Percentiles rank a stretch among this genome's conserved stretches.
phyloP scores from a whole-genome alignment of 441 rosid species.

The Croton setiger region DNA sequence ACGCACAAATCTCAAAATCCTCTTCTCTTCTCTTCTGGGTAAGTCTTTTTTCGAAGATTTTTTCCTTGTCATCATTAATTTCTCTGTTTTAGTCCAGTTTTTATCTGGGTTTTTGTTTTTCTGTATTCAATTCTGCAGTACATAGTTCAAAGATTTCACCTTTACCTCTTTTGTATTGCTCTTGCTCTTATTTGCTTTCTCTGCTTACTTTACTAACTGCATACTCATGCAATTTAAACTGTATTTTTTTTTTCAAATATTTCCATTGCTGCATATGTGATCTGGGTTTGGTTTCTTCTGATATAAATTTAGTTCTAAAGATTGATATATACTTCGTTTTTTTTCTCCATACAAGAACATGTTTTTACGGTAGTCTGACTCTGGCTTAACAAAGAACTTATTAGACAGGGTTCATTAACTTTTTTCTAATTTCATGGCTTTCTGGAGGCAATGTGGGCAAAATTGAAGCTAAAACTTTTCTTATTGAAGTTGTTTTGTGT shows the following conservation, averaged over 20 bases:
- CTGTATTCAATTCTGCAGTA: not conserved
- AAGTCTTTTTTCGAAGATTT: not conserved
- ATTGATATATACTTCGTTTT: not conserved
- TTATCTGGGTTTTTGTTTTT: not conserved
- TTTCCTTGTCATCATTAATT: not conserved
- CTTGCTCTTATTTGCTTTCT: not conserved
- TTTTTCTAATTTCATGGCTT: not conserved
- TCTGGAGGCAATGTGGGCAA: not conserved
- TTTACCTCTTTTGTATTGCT: not conserved
- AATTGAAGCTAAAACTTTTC: slow-evolving; percentile 2
- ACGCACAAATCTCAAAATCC: slow-evolving; percentile 8
- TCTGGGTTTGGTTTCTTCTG: not conserved
- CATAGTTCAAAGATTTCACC: not conserved
- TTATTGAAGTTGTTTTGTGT: not conserved
- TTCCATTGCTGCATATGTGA: slow-evolving; percentile 4
- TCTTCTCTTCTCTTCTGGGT: slow-evolving; percentile 13
- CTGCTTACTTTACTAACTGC: not conserved
- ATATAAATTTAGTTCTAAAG: not conserved
- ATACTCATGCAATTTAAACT: not conserved
- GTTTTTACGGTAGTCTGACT: not conserved
- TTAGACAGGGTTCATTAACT: not conserved
- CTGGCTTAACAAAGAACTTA: no score
- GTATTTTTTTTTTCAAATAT: not conserved
- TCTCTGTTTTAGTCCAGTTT: not conserved
- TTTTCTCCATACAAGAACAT: not conserved